Base-by-base conservation (phyloP, 2,329 filamentous ascomycete species). In the Fusarium pininemorale region DNA sequence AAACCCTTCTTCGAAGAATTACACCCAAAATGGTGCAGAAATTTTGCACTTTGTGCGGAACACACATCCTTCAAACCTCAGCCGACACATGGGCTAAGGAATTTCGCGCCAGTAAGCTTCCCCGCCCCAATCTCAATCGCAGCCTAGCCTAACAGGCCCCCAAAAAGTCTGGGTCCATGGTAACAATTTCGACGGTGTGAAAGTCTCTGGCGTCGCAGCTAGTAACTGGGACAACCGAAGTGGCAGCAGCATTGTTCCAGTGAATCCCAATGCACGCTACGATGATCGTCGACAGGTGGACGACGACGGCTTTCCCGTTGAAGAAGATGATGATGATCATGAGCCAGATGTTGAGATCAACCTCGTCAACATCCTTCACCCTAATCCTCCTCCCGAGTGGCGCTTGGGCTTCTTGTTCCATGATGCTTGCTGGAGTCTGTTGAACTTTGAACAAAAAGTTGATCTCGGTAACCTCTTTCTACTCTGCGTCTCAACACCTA, bases 401-500 rank as follows among this genome's bases (percentile, higher is more conserved):
- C 20, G 20, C 7, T 69, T 59, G 72, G 69, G 73, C 6, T 73
- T 42, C 7, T 28, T 15, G 22, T 66, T 73, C 20, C 72, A 75
- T 24, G 63, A 70, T 7, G 63, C 41, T n/a, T 75, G 73, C 24
- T 75, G 69, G 72, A 28, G 35, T 15, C 15, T 75, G 7, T 41
- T 75, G 20, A 55, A 15, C 16, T 13, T 2, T 5, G 13, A 26
- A 7, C 12, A 60, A 54, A 24, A 66, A 16, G 5, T 59, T 50
- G 56, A 69, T 26, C 18, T 66, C 12, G 11, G 18, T 5, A 28
- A 15, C 20, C 53, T 75, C 22, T 73, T 75, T 28, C 30, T 45
- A 5, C 42, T 57, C 32, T 65, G 56, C 37, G 54, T 59, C n/a
- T 74, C 69, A 2, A 63, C 67, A 38, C 69, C 72, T 13, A 38